Conservation (phyloP, 2,329 filamentous ascomycete genomes). For the Penicillium hesseltinei region DNA sequence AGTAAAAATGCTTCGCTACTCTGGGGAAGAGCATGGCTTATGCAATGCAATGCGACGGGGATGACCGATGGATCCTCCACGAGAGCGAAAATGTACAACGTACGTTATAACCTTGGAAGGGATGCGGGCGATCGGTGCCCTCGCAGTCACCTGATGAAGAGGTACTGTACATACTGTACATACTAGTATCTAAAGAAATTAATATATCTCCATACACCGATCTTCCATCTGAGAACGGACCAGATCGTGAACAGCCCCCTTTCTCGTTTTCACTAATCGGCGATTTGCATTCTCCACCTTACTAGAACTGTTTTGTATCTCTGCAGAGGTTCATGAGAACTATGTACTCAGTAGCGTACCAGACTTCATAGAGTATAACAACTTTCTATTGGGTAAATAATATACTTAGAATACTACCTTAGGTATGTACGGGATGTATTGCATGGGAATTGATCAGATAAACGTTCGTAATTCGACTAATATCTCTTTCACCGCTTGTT, state of each 20-base stretch:
- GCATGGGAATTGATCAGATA: conserved; percentile 21
- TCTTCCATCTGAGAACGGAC: conserved; percentile 25
- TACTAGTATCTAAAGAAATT: background rate
- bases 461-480: conserved; percentile 14
- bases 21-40: conserved; percentile 22
- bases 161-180: background rate
- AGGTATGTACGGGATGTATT: background rate
- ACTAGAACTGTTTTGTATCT: background rate
- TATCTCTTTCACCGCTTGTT: conserved; percentile 24
- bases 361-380: background rate
- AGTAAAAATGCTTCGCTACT: conserved; percentile 2
- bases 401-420: background rate
- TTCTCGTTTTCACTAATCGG: conserved; percentile 22
- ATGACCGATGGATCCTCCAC: conserved; percentile 19
- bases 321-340: conserved; percentile 12
- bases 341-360: background rate
- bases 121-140: conserved; percentile 14
- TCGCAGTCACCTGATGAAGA: conserved; percentile 23
- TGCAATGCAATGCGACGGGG: conserved; percentile 30
- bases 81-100: conserved; percentile 7
- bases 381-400: background rate
- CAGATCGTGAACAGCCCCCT: conserved; percentile 23
- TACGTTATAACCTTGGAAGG: background rate
- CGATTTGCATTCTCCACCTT: conserved; percentile 25
- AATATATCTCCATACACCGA: conserved; percentile 10